Base-by-base conservation (phyloP, 2,329 filamentous ascomycete species). In the Sphaerostilbella broomeana region DNA sequence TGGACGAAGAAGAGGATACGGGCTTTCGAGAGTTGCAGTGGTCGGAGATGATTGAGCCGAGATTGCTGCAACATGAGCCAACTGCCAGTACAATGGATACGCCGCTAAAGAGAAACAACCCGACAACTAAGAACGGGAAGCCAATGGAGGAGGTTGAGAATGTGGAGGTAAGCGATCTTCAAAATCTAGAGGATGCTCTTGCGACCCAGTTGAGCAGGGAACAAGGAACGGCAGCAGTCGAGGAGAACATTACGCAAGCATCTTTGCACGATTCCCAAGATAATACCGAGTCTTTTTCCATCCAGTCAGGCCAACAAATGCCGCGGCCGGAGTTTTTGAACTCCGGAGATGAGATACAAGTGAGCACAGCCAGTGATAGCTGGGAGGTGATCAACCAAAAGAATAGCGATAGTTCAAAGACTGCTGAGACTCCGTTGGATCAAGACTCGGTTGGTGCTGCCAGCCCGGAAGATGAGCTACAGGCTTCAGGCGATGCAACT, bases 21-120 rank as follows among this genome's bases (percentile, higher is more conserved):
- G 83, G 83, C 1, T 66, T 73, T 34, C 71, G 79, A n/a, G 68
- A 68, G 6, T 43, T 88, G 20, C 51, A 59, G 0, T 81, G 84
- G 60, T 56, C 57, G 3, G 79, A 86, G 16, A 67, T 92, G 54
- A 71, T 78, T 25, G 80, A 87, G 26, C 74, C 82, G 1, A 81
- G 79, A 49, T 64, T 90, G 44, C 57, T 87, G 12, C 72, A 69
- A 40, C 59, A 44, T 11, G 51, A 44, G 15, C 54, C 58, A 4
- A 41, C 51, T 2, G 10, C 30, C 6, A 64, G 44, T 61, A 59
- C n/a, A 22, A 24, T 42, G 11, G 44, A 37, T 7, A 38, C 43
- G 2, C 25, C 44, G 35, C 19, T 13, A 36, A 22, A n/a, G 34
- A 6, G 9, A n/a, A 27, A 15, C 9, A 8, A 19, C 20, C 13